Base-by-base conservation (phyloP, 2,329 filamentous ascomycete genomes). In the Monosporascus sp. region DNA sequence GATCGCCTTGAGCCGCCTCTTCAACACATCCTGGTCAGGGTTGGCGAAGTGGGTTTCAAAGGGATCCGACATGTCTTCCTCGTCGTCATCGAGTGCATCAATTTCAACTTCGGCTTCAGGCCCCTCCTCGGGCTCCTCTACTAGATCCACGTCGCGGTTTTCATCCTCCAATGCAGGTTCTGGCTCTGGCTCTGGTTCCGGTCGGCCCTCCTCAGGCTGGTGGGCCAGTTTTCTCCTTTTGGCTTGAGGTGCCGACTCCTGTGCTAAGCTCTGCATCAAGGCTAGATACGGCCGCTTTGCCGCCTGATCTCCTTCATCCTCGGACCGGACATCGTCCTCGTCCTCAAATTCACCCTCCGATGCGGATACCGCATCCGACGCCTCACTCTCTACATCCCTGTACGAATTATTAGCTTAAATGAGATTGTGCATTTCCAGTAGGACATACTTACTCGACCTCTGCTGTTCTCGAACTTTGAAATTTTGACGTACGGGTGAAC, bases 1-100 rank as follows among this genome's bases (percentile, higher is more conserved):
- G 26, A 81, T 70, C 0, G 76, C 74, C 51, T 76, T 73, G 7
- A 87, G 64, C n/a, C 74, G 81, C 60, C 73, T 72, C 2, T 78
- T 73, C 7, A 91, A 72, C 43, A 80, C 71, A 6, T 79, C 76
- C 48, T 88, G 82, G 46, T 92, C 81, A 0, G 85, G 83, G 43
- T 78, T 78, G 36, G 84, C 82, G 67, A 95, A 96, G 71, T 97
- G 93, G 7, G 76, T 73, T 58, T 94, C 88, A 64, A 95, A 97
- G 0, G 90, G 87, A 68, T 96, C 89, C 6, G 69, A 66, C 2
- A 70, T 68, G 58, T 83, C 76, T 48, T 79, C 76, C 16, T 80
- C 76, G 44, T 82, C 79, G 20, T 78, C 78, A 9, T 74, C 70
- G 0, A 66, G 70, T 6, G 69, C 67, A 14, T 73, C 70, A 16